A percentile compares a stretch with the other conserved stretches of the same genome.
phyloP scores from a whole-genome alignment of 2,329 filamentous ascomycete species.

The Stagonosporopsis vannaccii region DNA sequence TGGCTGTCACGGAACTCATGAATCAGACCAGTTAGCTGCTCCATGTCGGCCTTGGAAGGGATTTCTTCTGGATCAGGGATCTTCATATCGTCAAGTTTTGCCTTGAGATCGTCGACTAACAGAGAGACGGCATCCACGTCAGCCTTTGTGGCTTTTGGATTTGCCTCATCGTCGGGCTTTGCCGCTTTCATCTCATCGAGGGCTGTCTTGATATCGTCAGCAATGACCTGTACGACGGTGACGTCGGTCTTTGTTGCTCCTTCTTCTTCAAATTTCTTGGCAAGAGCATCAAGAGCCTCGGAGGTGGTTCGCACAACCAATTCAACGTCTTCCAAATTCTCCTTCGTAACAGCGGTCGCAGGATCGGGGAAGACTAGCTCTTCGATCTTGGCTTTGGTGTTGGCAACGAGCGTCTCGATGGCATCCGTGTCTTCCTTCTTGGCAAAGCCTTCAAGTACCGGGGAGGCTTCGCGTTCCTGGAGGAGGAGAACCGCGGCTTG shows the following conservation, averaged over 20 bases:
- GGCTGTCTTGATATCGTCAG: constrained; percentile 76
- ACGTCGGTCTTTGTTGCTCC: constrained; percentile 82
- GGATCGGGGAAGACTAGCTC: constrained; percentile 73
- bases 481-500: constrained; percentile 61
- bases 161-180: constrained; percentile 60
- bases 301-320: constrained; percentile 76
- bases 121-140: constrained; percentile 82
- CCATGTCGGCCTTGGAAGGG: constrained; percentile 78
- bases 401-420: constrained; percentile 87
- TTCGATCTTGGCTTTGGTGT: constrained; percentile 87
- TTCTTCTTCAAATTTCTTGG: constrained; percentile 70
- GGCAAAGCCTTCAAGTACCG: constrained; percentile 60
- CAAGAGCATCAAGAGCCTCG: constrained; percentile 72
- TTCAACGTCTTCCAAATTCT: constrained; percentile 69
- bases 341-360: constrained; percentile 71
- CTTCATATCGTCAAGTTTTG: constrained; percentile 74
- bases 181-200: constrained; percentile 71
- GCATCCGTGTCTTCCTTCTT: constrained; percentile 86
- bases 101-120: constrained; percentile 84
- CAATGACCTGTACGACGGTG: constrained; percentile 75
- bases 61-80: constrained; percentile 74
- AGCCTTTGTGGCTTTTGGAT: constrained; percentile 75
- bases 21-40: constrained; percentile 64
- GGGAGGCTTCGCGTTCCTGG: constrained; percentile 36
- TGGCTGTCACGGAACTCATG: constrained; percentile 64